Percentiles rank a stretch among this genome's conserved stretches.
These are phyloP conservation scores for Flaveria floridana DNA, from an alignment of 140 eudicot species.

Conservation along the genomic window DNA sequence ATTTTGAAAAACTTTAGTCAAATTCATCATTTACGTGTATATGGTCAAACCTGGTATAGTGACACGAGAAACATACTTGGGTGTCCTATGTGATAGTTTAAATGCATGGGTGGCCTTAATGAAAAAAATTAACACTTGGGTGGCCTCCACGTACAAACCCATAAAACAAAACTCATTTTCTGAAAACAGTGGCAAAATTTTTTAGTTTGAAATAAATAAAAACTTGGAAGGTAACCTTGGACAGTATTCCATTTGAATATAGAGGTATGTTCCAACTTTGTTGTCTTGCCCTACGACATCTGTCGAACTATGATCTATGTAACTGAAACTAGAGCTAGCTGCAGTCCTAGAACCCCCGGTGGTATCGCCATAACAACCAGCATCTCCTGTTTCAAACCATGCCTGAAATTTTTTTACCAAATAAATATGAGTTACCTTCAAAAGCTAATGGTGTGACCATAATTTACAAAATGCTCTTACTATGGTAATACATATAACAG, in stretches of 20 bases:
- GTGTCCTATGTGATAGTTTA: neutral
- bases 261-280: conserved; percentile 72
- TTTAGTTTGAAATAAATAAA: neutral
- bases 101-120: neutral
- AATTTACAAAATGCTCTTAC: neutral
- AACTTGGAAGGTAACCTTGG: conserved; percentile 60
- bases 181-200: neutral
- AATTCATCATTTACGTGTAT: conserved; percentile 1
- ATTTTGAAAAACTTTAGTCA: neutral
- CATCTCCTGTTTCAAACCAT: conserved; percentile 92
- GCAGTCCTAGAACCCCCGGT: conserved; percentile 66
- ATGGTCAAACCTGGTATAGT: neutral
- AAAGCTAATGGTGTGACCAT: conserved; percentile 11
- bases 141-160: neutral
- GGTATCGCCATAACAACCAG: conserved; percentile 43
- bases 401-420: conserved; percentile 59
- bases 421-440: conserved; percentile 21
- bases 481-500: conserved; percentile 10
- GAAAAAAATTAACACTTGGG: neutral
- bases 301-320: conserved; percentile 48
- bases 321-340: conserved; percentile 61
- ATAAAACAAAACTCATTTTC: conserved; percentile 2
- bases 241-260: conserved; percentile 98
- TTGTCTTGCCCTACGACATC: conserved; percentile 51
- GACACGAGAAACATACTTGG: neutral